Evolutionary conservation across 2,329 filamentous ascomycete genomes (phyloP).

Genomic region (Aspergillus pseudoglaucus): DNA sequence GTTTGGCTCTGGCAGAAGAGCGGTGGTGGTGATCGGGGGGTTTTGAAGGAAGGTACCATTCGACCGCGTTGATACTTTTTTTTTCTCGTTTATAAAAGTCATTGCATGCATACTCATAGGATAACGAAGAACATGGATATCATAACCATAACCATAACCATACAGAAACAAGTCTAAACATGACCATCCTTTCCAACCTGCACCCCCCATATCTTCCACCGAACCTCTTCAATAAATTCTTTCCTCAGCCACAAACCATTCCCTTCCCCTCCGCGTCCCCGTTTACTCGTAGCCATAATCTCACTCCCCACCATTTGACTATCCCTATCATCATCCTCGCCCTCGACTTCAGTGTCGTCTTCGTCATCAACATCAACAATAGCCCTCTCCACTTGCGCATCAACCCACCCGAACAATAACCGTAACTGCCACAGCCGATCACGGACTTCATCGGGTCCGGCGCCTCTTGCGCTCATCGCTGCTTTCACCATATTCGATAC

Average conservation of each 20-base stretch:
- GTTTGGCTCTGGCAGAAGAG: constrained; percentile 81
- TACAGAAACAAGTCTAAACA: constrained; percentile 1
- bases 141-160: background rate
- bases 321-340: constrained; percentile 10
- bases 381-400: constrained; percentile 21
- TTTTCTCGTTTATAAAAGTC: too few relatives aligned
- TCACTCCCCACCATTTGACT: constrained; percentile 20
- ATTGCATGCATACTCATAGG: background rate
- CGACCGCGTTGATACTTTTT: constrained; percentile 12
- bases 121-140: constrained; percentile 1
- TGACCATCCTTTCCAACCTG: constrained; percentile 17
- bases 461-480: constrained; percentile 21
- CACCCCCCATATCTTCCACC: constrained; percentile 38
- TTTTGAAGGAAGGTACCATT: constrained; percentile 29
- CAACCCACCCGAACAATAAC: constrained; percentile 62
- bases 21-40: constrained; percentile 42
- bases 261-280: constrained; percentile 11
- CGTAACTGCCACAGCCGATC: constrained; percentile 58
- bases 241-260: constrained; percentile 32
- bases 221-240: constrained; percentile 35
- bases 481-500: constrained; percentile 28
- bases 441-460: constrained; percentile 40
- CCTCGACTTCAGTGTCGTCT: constrained; percentile 21
- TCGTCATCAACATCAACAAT: constrained; percentile 25
- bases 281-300: constrained; percentile 14